These are phyloP conservation scores for Smittium mucronatum DNA, from an alignment of 371 early-diverging fungal genomes.

Conservation along the genomic window DNA sequence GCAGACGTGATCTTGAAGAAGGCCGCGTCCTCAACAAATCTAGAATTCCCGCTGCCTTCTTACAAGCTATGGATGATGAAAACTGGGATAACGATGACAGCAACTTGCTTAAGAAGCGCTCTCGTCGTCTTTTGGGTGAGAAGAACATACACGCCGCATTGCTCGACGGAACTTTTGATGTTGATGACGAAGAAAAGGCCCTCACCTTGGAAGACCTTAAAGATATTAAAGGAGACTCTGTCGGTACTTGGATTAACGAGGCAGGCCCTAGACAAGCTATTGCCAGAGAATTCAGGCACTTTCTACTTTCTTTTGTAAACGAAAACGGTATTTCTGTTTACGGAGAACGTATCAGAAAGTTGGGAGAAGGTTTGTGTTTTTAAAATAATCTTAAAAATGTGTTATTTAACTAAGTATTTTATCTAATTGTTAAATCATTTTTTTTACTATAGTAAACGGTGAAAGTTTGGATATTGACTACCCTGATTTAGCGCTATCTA, in stretches of 20 bases:
- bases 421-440: not conserved
- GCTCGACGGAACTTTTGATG: conserved; percentile 18
- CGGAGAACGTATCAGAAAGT: conserved; percentile 72
- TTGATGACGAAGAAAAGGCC: conserved; percentile 34
- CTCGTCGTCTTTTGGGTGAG: conserved; percentile 14
- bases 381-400: conserved; percentile 18
- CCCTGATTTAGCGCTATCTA: conserved; percentile 57
- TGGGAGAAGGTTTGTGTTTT: conserved; percentile 55
- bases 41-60: conserved; percentile 71
- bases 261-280: conserved; percentile 54
- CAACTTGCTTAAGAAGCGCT: conserved; percentile 2
- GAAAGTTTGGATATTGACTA: conserved; percentile 85
- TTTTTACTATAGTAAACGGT: conserved; percentile 43
- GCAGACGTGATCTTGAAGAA: conserved; percentile 67
- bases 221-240: conserved; percentile 42
- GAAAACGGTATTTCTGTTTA: conserved; percentile 82
- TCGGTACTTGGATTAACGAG: conserved; percentile 63
- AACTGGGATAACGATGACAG: conserved; percentile 2
- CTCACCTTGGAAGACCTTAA: conserved; percentile 43
- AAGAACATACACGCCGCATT: conserved; percentile 23
- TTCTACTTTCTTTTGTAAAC: conserved; percentile 71
- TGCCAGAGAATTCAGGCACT: conserved; percentile 71
- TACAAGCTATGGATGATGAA: conserved; percentile 55
- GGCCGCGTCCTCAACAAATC: conserved; percentile 44
- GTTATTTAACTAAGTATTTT: not conserved